phyloP scores from a whole-genome alignment of 2,329 filamentous ascomycete genomes.

The Lachnellula willkommii region DNA sequence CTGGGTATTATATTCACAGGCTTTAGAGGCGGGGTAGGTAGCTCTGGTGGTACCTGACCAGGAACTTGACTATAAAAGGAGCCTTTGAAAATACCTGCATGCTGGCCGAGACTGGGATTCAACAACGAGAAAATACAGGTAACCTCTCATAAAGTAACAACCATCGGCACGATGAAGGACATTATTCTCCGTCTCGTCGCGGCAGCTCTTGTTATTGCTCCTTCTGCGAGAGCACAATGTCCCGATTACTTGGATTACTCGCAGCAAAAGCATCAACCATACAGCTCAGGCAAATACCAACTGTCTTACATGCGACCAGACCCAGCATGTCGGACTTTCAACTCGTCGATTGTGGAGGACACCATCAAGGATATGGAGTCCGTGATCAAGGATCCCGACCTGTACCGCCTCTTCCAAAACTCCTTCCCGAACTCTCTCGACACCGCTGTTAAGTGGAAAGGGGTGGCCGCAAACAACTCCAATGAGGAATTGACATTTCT shows the following conservation, averaged over 20 bases:
- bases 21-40: slow-evolving; percentile 6
- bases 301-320: slow-evolving; percentile 78
- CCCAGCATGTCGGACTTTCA: slow-evolving; percentile 73
- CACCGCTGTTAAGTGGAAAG: slow-evolving; percentile 66
- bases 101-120: not conserved
- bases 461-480: slow-evolving; percentile 49
- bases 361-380: slow-evolving; percentile 65
- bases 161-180: slow-evolving; percentile 2
- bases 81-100: too few relatives aligned
- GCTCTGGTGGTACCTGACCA: not conserved
- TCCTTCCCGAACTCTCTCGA: slow-evolving; percentile 71
- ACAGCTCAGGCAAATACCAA: slow-evolving; percentile 68
- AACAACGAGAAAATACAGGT: not conserved
- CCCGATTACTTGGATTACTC: slow-evolving; percentile 63
- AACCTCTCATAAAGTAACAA: too few relatives aligned
- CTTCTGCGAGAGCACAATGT: slow-evolving; percentile 37
- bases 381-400: slow-evolving; percentile 69
- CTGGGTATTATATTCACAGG: too few relatives aligned
- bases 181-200: slow-evolving; percentile 1
- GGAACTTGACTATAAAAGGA: not conserved
- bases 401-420: slow-evolving; percentile 67
- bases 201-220: not conserved
- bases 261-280: slow-evolving; percentile 57
- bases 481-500: slow-evolving; percentile 60
- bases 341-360: slow-evolving; percentile 68